Evolutionary conservation across 148 eudicot genomes (phyloP).

Genomic region (Tetragonia tetragonoides): DNA sequence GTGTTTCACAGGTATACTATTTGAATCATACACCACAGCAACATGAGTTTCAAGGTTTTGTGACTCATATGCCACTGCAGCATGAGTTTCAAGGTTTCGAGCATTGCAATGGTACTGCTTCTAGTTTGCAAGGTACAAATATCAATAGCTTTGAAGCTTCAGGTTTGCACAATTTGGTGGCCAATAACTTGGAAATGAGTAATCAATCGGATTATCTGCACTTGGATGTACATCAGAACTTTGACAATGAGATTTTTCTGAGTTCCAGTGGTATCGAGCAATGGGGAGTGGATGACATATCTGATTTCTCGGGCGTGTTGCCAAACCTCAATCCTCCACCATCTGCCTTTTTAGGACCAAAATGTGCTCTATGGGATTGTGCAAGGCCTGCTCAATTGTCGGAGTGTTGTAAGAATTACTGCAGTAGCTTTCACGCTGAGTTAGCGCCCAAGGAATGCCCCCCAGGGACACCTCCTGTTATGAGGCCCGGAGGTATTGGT

Average conservation of each 20-base stretch:
- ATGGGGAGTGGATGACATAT: slow-evolving; percentile 32
- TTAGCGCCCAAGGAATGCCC: slow-evolving; percentile 45
- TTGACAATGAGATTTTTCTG: slow-evolving; percentile 33
- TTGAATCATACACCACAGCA: slow-evolving; percentile 25
- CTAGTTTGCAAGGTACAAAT: slow-evolving; percentile 19
- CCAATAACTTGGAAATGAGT: slow-evolving; percentile 21
- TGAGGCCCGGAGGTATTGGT: slow-evolving; percentile 50
- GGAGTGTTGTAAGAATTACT: slow-evolving; percentile 37
- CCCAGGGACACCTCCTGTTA: slow-evolving; percentile 40
- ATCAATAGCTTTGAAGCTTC: slow-evolving; percentile 32
- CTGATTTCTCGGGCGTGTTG: slow-evolving; percentile 29
- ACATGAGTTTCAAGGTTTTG: slow-evolving; percentile 26
- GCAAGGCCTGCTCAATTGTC: slow-evolving; percentile 41
- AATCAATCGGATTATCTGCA: slow-evolving; percentile 27
- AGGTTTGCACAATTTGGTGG: slow-evolving; percentile 22
- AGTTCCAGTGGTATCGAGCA: slow-evolving; percentile 24
- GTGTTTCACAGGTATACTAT: slow-evolving; percentile 27
- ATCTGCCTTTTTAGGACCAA: slow-evolving; percentile 46
- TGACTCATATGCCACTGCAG: slow-evolving; percentile 4
- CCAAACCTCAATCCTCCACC: slow-evolving; percentile 36
- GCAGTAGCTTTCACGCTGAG: slow-evolving; percentile 42
- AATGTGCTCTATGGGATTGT: slow-evolving; percentile 55
- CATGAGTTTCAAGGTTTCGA: slow-evolving; percentile 35
- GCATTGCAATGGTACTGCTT: slow-evolving; percentile 19
- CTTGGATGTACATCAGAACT: slow-evolving; percentile 21